A percentile compares a stretch with the other conserved stretches of the same genome.
These are phyloP conservation scores for Komagataella ulmi DNA, from an alignment of 805 yeast species.

Conservation along the genomic window DNA sequence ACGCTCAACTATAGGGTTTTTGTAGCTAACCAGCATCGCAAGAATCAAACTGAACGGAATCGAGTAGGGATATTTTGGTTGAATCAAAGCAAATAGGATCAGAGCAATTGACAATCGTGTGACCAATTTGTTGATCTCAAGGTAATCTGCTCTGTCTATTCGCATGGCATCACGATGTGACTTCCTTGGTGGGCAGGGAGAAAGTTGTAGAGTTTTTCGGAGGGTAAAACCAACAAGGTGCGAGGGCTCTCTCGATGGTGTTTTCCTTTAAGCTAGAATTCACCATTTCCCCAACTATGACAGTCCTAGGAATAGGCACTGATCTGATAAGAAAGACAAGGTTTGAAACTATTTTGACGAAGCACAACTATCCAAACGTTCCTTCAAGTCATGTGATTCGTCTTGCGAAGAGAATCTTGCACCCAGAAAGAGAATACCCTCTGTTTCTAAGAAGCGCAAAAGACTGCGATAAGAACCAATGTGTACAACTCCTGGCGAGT, in stretches of 20 bases:
- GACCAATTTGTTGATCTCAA: constrained; percentile 7
- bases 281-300: neutral
- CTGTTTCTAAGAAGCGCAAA: constrained; percentile 5
- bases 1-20: neutral
- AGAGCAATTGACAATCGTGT: constrained; percentile 15
- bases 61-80: constrained; percentile 9
- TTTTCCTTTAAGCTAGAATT: neutral
- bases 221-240: neutral
- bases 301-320: constrained; percentile 37
- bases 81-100: constrained; percentile 12
- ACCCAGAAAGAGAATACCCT: constrained; percentile 28
- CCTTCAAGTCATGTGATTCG: constrained; percentile 14
- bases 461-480: constrained; percentile 5
- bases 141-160: neutral
- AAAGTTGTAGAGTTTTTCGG: neutral
- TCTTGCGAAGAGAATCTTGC: constrained; percentile 35
- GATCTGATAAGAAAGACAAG: constrained; percentile 39
- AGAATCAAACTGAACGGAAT: neutral
- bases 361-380: neutral
- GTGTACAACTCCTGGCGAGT: constrained; percentile 31
- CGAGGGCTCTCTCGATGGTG: neutral
- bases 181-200: neutral
- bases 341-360: constrained; percentile 25
- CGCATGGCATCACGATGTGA: constrained; percentile 2
- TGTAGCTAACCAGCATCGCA: neutral